Evolutionary conservation across 148 eudicot species (phyloP), one percentile per base, ranked within the genome.

Genomic region (Oxyria digyna): DNA sequence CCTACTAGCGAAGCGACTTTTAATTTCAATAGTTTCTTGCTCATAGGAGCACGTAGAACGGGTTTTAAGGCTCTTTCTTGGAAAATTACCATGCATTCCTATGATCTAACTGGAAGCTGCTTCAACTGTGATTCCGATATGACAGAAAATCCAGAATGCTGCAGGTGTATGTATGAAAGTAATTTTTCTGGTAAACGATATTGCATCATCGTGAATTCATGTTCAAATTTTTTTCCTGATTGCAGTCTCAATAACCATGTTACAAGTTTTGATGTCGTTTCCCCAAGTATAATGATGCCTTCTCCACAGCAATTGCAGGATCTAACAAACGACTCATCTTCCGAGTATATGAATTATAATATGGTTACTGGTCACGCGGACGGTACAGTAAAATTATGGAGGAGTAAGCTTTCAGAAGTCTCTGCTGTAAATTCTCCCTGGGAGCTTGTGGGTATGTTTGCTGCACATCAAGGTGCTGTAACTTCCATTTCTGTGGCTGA

Each of bases 381-480:
- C 80, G 99, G 99, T 72, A 87, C 73, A 72, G 69, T 89, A 63
- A 91, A 84, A 79, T 79, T 95, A 43, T 95, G 99, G 99, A 85
- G 81, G 79, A 87, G 89, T 77, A 48, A 71, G 31, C 69, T 73
- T 35, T 67, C 83, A 64, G 72, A 83, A 23, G 52, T 70, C 15
- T 74, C 74, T 67, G 78, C 73, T 55, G 80, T 76, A 59, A 50
- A 41, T 74, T 49, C 68, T 12, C 75, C 83, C 42, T 88, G 96
- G 89, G 88, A 84, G 75, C 91, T 95, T 75, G 96, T 91, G 71
- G 97, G 97, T 69, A 71, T 76, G 80, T 80, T 91, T 80, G 76
- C 78, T 52, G 79, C 89, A 31, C 78, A 74, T 71, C 76, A 76
- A 74, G 87, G 87, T 24, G 85, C 96, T 72, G 73, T 88, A 45